Evolutionary conservation across 2,329 filamentous ascomycete genomes (phyloP).

Genomic region (Celoporthe dispersa): DNA sequence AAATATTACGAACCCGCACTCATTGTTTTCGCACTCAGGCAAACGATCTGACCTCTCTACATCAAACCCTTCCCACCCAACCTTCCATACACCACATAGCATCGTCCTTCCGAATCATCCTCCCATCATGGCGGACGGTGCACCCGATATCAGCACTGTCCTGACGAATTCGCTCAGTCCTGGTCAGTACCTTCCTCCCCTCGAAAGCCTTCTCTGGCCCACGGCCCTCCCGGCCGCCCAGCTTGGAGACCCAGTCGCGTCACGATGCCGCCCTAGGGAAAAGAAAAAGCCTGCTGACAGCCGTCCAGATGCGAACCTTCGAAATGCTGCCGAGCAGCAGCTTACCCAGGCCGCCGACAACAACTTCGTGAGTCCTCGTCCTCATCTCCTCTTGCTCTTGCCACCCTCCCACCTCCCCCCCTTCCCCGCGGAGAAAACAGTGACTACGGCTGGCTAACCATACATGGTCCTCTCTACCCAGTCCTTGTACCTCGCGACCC

Average conservation of each 20-base stretch:
- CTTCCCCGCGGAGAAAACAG: no score
- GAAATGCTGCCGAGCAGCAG: slow-evolving; percentile 92
- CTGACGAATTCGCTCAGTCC: slow-evolving; percentile 95
- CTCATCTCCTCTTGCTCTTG: slow-evolving; percentile 29
- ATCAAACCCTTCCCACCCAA: slow-evolving; percentile 32
- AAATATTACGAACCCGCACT: slow-evolving; percentile 30
- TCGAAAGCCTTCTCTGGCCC: slow-evolving; percentile 16
- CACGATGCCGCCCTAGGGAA: slow-evolving; percentile 12
- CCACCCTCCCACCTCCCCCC: neutral
- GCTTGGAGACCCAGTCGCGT: slow-evolving; percentile 29
- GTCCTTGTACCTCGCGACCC: slow-evolving; percentile 90
- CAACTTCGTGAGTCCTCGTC: slow-evolving; percentile 77
- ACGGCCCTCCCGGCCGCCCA: slow-evolving; percentile 17
- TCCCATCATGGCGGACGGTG: slow-evolving; percentile 66
- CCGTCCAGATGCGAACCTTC: slow-evolving; percentile 78
- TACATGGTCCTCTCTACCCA: slow-evolving; percentile 44
- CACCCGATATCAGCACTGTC: slow-evolving; percentile 94
- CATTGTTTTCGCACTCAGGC: slow-evolving; percentile 29
- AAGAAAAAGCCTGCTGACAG: slow-evolving; percentile 36
- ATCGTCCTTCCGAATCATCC: slow-evolving; percentile 17
- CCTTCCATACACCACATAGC: slow-evolving; percentile 33
- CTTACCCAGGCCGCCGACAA: slow-evolving; percentile 89
- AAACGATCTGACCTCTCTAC: slow-evolving; percentile 16
- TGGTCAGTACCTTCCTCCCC: slow-evolving; percentile 62
- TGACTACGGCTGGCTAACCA: slow-evolving; percentile 28